Evolutionary conservation across 768 basidiomycete species (phyloP), one percentile per base, ranked within the genome.

Genomic region (Lepiota venenata): DNA sequence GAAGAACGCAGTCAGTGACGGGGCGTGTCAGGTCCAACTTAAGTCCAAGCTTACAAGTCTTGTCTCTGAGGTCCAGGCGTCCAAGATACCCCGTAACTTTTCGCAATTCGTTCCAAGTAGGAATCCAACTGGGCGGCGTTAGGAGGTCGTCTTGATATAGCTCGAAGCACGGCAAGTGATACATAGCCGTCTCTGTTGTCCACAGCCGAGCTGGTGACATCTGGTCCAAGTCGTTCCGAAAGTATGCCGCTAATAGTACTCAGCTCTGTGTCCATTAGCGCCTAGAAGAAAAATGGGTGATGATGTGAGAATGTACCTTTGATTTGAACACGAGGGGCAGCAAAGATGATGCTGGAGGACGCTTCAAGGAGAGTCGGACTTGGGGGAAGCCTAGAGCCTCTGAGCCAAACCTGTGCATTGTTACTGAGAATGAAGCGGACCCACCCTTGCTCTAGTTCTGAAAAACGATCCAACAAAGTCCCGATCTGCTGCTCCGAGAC

Each of bases 401-500:
- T 50, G 46, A 52, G 48, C 53, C 18, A 58, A n/a, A 18, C 27
- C 20, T 36, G 35, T 29, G 22, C 9, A 35, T 35, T 37, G 25
- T 39, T 35, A 39, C 15, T 36, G 27, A 50, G 58, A 51, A 16
- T 20, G 18, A 32, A 29, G 25, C 36, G 38, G 40, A 68, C 76
- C 56, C 60, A 79, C 79, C 69, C 70, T 53, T 71, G 68, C 37
- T 84, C 81, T 38, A 89, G 59, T 63, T 87, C 85, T 45, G 69
- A 66, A 55, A 83, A 75, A 63, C 79, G 80, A 56, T 83, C 80
- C 22, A 85, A 64, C 16, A 90, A 60, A 18, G 79, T 70, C n/a
- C 84, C 83, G 29, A 88, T 69, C 59, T 86, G 74, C 78, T 82
- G 83, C 66, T 83, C 87, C 56, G 91, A 53, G 22, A 76, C 73